Conservation (phyloP, 257 asterid species). For the Solanum pinnatisectum region DNA sequence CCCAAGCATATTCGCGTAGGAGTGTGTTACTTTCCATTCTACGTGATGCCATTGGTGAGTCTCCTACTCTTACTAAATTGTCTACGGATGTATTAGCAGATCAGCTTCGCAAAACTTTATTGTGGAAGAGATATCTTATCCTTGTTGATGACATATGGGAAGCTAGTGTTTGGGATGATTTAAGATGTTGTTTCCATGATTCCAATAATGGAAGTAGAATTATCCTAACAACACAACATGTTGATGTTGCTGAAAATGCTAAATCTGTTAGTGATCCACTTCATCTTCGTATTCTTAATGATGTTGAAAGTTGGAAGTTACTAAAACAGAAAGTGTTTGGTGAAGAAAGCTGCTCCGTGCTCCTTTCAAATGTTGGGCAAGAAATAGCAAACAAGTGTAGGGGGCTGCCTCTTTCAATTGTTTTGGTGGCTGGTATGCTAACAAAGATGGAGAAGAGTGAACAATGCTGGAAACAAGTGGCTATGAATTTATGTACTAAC, state of each 20-base stretch:
- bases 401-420: slow-evolving; percentile 8
- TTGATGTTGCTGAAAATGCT: not conserved
- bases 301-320: not conserved
- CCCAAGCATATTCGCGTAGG: slow-evolving; percentile 26
- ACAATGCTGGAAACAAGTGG: not conserved
- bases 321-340: not conserved
- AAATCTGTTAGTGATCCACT: not conserved
- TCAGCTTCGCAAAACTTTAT: not conserved
- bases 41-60: slow-evolving; percentile 8
- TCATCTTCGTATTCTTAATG: not conserved
- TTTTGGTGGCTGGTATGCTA: slow-evolving; percentile 9
- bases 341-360: not conserved
- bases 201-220: not conserved
- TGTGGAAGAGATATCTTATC: not conserved
- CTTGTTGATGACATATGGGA: not conserved
- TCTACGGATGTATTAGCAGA: not conserved
- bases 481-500: not conserved
- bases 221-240: not conserved
- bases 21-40: slow-evolving; percentile 23
- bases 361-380: not conserved
- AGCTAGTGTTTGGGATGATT: not conserved
- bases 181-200: not conserved
- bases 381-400: not conserved
- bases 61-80: not conserved
- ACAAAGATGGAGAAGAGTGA: not conserved